Conservation (phyloP, 768 basidiomycete species). For the Mrakia frigida region DNA sequence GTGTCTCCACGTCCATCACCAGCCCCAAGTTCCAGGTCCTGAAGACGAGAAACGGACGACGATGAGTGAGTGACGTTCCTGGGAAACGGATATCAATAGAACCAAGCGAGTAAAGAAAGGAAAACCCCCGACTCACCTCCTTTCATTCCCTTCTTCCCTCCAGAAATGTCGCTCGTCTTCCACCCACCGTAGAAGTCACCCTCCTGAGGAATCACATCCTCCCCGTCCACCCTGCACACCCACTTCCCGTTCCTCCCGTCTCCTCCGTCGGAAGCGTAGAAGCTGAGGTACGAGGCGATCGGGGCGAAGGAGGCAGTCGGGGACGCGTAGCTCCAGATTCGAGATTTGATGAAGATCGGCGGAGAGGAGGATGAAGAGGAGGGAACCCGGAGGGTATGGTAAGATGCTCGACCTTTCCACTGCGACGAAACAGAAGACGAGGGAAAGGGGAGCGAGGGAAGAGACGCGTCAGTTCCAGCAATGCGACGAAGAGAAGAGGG, state of each 20-base stretch:
- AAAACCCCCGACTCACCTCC: constrained; percentile 35
- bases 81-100: too few relatives aligned
- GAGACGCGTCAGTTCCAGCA: neutral
- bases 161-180: constrained; percentile 40
- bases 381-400: constrained; percentile 36
- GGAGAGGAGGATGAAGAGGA: neutral
- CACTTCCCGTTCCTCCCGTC: constrained; percentile 35
- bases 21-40: constrained; percentile 42
- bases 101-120: neutral
- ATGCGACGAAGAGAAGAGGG: neutral
- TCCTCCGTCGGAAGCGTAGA: constrained; percentile 39
- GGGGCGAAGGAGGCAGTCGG: constrained; percentile 38
- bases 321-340: constrained; percentile 42
- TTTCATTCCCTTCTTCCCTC: constrained; percentile 40
- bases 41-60: neutral
- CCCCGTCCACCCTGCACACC: constrained; percentile 42
- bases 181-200: constrained; percentile 45
- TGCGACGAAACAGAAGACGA: constrained; percentile 2
- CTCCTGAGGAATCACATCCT: constrained; percentile 40
- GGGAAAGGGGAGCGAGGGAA: neutral
- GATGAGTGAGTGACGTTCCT: too few relatives aligned
- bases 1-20: constrained; percentile 28
- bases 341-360: constrained; percentile 31
- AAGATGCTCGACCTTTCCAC: constrained; percentile 40
- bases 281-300: constrained; percentile 40